Evolutionary conservation across 2,329 filamentous ascomycete species (phyloP), one percentile per base, ranked within the genome.

Genomic region (Sclerotinia glacialis): DNA sequence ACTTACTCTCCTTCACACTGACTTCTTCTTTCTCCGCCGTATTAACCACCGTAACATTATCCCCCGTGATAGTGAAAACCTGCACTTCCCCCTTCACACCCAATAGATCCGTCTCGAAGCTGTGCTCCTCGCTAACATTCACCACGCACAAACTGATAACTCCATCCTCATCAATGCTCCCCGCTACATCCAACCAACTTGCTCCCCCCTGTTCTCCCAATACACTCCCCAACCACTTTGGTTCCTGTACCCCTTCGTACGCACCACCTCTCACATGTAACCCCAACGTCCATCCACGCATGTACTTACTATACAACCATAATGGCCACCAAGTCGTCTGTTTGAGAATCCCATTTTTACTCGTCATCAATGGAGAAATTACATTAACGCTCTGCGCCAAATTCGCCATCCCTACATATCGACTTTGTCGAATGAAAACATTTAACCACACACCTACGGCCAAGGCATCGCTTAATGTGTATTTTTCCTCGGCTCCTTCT

Each of bases 251-350:
- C 1, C 91, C 91, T 21, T 83, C 81, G 74, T 93, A 94, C 44
- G 84, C 82, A 1, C 81, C 82, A 59, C 83, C 82, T 6, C 82
- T 81, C 8, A 93, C 84, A 76, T 93, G 87, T 3, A 86, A 80
- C 4, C 85, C 86, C 2, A 94, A 77, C 0, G 87, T 88, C 74
- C 83, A 84, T 2, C 91, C 91, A 44, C 89, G 86, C 90, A 94
- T 93, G 76, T 85, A 88, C 74, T 83, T 83, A 67, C 82, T 83
- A 73, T 88, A 89, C 50, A 89, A 77, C 67, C 84, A 79, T 58
- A 88, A 76, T 1, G 86, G 85, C 82, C 84, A 89, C 83, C 85
- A 89, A 4, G 83, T 88, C 1, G 86, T 86, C 77, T 89, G 87
- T 77, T 86, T 87, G 44, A 83, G 72, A 31, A 89, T 78, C 0